Conservation (phyloP, 345 rosid species). For the Lenwebbia sp. region DNA sequence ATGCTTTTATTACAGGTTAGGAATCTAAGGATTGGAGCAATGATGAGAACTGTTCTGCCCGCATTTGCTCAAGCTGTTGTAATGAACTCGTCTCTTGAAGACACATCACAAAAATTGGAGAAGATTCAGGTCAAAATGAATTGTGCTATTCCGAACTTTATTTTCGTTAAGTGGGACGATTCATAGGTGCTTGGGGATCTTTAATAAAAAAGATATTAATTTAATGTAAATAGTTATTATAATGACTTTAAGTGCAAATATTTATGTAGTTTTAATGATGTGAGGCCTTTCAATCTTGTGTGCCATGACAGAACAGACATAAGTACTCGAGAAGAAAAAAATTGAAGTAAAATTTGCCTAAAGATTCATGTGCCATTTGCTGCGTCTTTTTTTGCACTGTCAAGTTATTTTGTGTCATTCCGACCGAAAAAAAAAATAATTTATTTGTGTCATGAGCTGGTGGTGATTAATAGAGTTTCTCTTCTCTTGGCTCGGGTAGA, state of each 20-base stretch:
- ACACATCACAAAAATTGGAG: constrained; percentile 29
- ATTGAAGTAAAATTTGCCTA: neutral
- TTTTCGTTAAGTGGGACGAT: neutral
- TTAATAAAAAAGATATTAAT: neutral
- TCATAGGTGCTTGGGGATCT: neutral
- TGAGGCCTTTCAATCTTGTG: neutral
- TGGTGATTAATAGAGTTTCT: neutral
- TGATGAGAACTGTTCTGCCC: constrained; percentile 85
- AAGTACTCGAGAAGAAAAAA: too few relatives aligned
- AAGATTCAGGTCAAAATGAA: constrained; percentile 48
- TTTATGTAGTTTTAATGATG: neutral
- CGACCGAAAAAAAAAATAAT: too few relatives aligned
- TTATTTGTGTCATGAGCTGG: neutral
- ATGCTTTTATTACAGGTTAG: constrained; percentile 32
- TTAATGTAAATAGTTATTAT: neutral
- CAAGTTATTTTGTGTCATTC: neutral
- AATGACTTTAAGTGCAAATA: neutral
- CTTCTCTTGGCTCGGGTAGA: neutral
- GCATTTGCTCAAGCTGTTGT: constrained; percentile 81
- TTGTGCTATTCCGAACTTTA: neutral
- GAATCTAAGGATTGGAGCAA: constrained; percentile 87
- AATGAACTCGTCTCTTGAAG: constrained; percentile 44
- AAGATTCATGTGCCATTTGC: neutral
- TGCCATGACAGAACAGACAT: neutral
- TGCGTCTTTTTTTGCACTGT: neutral